Evolutionary conservation across 1,284 basidiomycete species (phyloP).

Genomic region (Malassezia sp.): DNA sequence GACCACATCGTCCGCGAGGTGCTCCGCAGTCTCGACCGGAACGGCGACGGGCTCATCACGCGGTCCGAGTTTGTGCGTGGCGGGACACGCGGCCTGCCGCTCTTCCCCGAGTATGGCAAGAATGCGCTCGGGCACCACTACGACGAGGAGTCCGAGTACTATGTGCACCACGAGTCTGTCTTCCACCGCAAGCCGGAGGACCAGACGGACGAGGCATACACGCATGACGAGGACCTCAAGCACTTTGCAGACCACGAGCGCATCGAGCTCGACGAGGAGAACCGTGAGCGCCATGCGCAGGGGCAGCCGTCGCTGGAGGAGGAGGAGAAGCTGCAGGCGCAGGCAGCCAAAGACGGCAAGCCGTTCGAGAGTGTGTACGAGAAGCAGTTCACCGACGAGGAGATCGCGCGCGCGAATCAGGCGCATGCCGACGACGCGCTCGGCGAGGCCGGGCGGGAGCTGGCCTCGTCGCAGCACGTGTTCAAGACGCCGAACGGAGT

Average conservation of each 20-base stretch:
- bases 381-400: slow-evolving; percentile 29
- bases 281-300: slow-evolving; percentile 67
- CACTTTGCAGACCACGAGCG: slow-evolving; percentile 76
- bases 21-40: slow-evolving; percentile 62
- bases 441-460: slow-evolving; percentile 35
- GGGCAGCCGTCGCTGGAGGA: slow-evolving; percentile 55
- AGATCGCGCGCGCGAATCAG: slow-evolving; percentile 27
- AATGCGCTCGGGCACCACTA: slow-evolving; percentile 76
- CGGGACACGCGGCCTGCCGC: slow-evolving; percentile 66
- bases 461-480: slow-evolving; percentile 34
- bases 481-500: slow-evolving; percentile 41
- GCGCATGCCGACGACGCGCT: slow-evolving; percentile 26
- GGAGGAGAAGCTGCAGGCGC: slow-evolving; percentile 26
- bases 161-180: slow-evolving; percentile 55
- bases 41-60: slow-evolving; percentile 66
- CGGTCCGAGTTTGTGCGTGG: slow-evolving; percentile 68
- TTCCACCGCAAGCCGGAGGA: slow-evolving; percentile 92
- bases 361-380: slow-evolving; percentile 40
- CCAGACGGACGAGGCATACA: slow-evolving; percentile 87
- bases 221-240: slow-evolving; percentile 62
- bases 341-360: slow-evolving; percentile 29
- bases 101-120: slow-evolving; percentile 55
- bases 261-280: slow-evolving; percentile 77
- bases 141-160: slow-evolving; percentile 47
- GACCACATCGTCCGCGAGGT: slow-evolving; percentile 68